Conservation (phyloP, 768 basidiomycete species). For the Tricholoma furcatifolium region DNA sequence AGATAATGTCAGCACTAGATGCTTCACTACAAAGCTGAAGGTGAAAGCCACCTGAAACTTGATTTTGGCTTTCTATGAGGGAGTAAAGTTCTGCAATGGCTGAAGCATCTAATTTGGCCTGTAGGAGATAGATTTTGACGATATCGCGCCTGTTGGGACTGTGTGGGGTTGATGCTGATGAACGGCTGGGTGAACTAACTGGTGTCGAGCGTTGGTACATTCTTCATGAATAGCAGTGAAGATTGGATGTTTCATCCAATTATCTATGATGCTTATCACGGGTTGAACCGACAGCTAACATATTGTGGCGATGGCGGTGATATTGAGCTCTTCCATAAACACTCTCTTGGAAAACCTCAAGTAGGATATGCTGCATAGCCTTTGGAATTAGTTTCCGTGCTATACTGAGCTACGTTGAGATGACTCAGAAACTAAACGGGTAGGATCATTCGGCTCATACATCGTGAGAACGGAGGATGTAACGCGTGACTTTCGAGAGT, state of each 20-base stretch:
- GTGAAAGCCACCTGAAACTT: slow-evolving; percentile 2
- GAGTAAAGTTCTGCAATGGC: slow-evolving; percentile 34
- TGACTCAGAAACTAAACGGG: background rate
- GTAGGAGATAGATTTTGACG: slow-evolving; percentile 34
- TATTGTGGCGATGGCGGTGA: too few species aligned
- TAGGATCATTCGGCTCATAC: background rate
- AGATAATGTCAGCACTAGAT: slow-evolving; percentile 58
- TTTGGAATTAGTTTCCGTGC: too few species aligned
- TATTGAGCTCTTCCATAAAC: too few species aligned
- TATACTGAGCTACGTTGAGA: background rate
- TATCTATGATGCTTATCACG: background rate
- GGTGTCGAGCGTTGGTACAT: background rate
- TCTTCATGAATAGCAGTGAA: too few species aligned
- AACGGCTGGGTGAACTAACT: background rate
- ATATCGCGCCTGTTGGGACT: background rate
- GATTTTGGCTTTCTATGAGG: slow-evolving; percentile 28
- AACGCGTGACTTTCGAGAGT: slow-evolving; percentile 1
- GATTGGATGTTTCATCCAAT: too few species aligned
- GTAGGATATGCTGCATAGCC: too few species aligned
- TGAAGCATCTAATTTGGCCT: slow-evolving; percentile 34
- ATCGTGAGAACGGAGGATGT: slow-evolving; percentile 2
- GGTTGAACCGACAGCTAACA: background rate
- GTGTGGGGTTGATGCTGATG: background rate
- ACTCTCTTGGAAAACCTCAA: too few species aligned
- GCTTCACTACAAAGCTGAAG: slow-evolving; percentile 38